Evolutionary conservation across 208 protist species (phyloP), one percentile per base, ranked within the genome.

Genomic region (Entamoeba dispar): DNA sequence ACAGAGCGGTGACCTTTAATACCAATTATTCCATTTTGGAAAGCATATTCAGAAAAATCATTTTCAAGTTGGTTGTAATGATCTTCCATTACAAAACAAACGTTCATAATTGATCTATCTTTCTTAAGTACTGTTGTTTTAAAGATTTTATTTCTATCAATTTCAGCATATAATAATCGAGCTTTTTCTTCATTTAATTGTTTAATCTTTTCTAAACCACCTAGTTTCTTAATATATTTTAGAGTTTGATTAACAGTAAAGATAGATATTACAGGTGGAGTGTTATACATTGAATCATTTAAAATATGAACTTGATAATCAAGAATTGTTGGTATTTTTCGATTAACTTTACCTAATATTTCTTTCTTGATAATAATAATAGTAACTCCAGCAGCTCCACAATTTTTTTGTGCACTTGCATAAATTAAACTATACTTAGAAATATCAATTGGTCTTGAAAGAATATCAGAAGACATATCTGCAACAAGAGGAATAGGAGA

Each of bases 391-490:
- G 96, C 93, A 19, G 95, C 94, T 49, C 96, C 96, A 92, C 95
- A 93, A 92, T 97, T 97, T 94, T 97, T 97, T 94, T 97, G 97
- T 43, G 96, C 97, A 92, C 97, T 95, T 47, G 94, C 96, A 92
- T 96, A 97, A 7, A 97, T 94, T 15, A 96, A 38, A 92, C 94
- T 96, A 92, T 94, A 97, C 91, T 97, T 97, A 3, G 86, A 94
- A 4, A 97, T 93, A 91, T 97, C 94, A 17, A 97, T 57, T 73
- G 94, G 92, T 7, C 95, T 93, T 5, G 95, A 96, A 22, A 97
- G 92, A 50, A 97, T 96, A 90, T 97, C 97, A 15, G 96, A 97
- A 34, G 95, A 96, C 95, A 97, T 96, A 86, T 97, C 97, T 77
- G 93, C 94, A 61, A 97, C 95, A 61, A 97, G 91, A 0, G 95